Evolutionary conservation across 2,329 filamentous ascomycete genomes (phyloP).

Genomic region (Colletotrichum sp.): DNA sequence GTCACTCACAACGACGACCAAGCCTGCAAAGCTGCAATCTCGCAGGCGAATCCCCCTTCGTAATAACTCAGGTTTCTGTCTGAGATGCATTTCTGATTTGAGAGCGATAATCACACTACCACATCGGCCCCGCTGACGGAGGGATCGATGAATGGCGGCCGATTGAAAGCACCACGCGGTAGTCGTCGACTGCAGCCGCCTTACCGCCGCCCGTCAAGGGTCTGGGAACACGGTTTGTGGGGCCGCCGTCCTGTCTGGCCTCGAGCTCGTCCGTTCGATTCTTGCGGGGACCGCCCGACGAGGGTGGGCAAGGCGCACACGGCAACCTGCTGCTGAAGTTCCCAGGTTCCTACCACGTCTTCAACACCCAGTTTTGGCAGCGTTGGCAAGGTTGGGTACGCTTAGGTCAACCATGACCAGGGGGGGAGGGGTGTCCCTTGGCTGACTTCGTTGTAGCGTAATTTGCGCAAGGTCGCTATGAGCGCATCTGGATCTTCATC

Average conservation of each 20-base stretch:
- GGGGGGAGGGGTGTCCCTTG: neutral
- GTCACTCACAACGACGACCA: neutral
- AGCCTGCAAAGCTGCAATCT: neutral
- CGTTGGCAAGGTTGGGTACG: neutral
- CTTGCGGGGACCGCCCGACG: slow-evolving; percentile 14
- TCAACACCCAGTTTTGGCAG: neutral
- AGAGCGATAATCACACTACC: neutral
- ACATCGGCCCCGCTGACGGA: slow-evolving; percentile 4
- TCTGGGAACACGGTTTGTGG: slow-evolving; percentile 21
- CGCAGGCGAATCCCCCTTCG: neutral
- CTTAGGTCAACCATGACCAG: neutral
- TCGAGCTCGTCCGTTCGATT: slow-evolving; percentile 1
- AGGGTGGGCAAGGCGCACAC: neutral
- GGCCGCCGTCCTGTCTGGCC: slow-evolving; percentile 6
- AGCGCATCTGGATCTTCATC: slow-evolving; percentile 15
- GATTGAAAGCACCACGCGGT: slow-evolving; percentile 16
- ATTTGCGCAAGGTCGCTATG: slow-evolving; percentile 3
- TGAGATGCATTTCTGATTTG: slow-evolving; percentile 19
- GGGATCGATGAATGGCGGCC: slow-evolving; percentile 10
- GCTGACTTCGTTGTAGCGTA: neutral
- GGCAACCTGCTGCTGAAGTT: neutral
- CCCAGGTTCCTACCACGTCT: neutral
- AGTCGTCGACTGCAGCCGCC: slow-evolving; percentile 22
- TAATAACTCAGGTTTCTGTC: neutral
- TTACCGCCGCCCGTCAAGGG: slow-evolving; percentile 14